Percentiles rank a stretch among this genome's conserved stretches.
Evolutionary conservation across 2,329 filamentous ascomycete genomes (phyloP).

Genomic region (Clonostachys byssicola): DNA sequence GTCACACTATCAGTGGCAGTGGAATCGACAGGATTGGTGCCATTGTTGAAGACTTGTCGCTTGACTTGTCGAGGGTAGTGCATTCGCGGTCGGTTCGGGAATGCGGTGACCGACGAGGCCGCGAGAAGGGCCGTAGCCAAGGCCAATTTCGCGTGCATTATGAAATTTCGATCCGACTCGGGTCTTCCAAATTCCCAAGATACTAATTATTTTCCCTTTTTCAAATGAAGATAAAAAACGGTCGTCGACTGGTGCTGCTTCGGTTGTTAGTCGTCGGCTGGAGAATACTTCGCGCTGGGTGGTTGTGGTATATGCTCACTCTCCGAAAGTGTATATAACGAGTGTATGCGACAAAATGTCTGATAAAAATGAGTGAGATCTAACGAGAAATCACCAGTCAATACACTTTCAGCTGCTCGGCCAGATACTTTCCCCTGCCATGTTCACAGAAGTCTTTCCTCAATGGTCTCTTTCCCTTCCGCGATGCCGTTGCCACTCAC

Average conservation of each 20-base stretch:
- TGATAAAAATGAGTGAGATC: not conserved
- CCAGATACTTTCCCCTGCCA: not conserved
- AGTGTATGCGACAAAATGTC: no score
- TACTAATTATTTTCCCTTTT: not conserved
- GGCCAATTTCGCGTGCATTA: conserved; percentile 43
- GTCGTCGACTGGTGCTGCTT: not conserved
- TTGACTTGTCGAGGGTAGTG: conserved; percentile 56
- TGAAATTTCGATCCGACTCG: not conserved
- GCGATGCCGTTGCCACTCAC: not conserved
- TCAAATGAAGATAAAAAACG: not conserved
- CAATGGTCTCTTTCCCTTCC: no score
- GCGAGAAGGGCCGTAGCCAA: conserved; percentile 44
- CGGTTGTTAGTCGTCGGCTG: not conserved
- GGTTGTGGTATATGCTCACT: not conserved
- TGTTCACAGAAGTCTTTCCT: no score
- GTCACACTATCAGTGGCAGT: conserved; percentile 9
- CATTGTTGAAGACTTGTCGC: conserved; percentile 37
- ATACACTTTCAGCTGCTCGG: not conserved
- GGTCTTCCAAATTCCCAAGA: not conserved
- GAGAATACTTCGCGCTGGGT: not conserved
- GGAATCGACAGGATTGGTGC: conserved; percentile 16
- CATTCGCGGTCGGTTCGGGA: conserved; percentile 42
- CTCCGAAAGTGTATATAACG: not conserved
- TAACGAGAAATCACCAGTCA: not conserved
- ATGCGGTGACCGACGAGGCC: conserved; percentile 37